A percentile compares a stretch with the other conserved stretches of the same genome.
These are phyloP conservation scores for Chlorella vulgaris DNA, from an alignment of 139 green algal species.

Conservation along the genomic window DNA sequence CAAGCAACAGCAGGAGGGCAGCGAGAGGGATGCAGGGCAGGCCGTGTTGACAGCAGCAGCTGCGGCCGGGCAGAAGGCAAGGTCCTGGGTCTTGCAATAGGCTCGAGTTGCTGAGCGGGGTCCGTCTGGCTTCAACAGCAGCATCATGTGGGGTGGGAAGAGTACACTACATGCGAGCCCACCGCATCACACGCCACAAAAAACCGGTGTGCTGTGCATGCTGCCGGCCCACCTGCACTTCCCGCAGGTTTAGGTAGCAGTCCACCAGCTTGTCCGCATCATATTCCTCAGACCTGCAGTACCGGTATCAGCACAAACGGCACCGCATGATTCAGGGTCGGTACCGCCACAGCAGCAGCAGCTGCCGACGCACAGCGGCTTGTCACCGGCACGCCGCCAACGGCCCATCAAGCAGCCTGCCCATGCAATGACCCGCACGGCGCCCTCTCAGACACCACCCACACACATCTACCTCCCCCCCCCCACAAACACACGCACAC, in stretches of 20 bases:
- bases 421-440: no score
- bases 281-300: conserved; percentile 47
- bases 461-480: background rate
- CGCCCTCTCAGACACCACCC: no score
- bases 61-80: background rate
- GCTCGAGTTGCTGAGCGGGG: no score
- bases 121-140: no score
- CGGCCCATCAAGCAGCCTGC: background rate
- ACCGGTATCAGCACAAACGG: background rate
- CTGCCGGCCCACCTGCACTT: conserved; percentile 48
- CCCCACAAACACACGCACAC: background rate
- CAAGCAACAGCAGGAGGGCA: background rate
- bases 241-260: conserved; percentile 64
- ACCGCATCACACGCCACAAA: background rate
- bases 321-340: background rate
- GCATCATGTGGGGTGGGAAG: no score
- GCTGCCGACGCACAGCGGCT: no score
- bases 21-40: background rate
- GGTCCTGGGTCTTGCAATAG: no score
- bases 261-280: conserved; percentile 62
- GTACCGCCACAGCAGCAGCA: no score
- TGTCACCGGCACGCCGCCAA: no score
- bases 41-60: background rate
- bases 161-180: background rate
- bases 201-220: background rate